These are phyloP conservation scores for Knoxdaviesia capensis DNA, from an alignment of 2,329 filamentous ascomycete genomes.

Conservation along the genomic window DNA sequence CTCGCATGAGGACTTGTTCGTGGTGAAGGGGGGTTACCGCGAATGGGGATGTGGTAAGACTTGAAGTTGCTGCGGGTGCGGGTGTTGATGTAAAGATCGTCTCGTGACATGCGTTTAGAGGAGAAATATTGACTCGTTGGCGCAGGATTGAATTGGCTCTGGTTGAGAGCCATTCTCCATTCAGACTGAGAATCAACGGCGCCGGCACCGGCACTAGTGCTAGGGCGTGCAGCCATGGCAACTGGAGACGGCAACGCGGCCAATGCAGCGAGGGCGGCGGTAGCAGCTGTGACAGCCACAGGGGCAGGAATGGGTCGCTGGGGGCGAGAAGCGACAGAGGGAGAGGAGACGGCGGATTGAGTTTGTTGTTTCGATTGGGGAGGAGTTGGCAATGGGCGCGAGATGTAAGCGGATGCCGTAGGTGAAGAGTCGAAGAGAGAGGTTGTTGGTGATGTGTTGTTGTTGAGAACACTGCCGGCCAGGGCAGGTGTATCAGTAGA, in stretches of 20 bases:
- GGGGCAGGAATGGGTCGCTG: slow-evolving; percentile 5
- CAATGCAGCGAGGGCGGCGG: too few relatives aligned
- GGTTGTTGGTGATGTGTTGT: too few relatives aligned
- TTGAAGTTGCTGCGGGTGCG: slow-evolving; percentile 14
- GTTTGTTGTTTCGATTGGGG: slow-evolving; percentile 4
- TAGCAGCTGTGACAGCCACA: too few relatives aligned
- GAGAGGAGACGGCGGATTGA: slow-evolving; percentile 7
- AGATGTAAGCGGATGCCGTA: too few relatives aligned
- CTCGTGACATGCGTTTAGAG: slow-evolving; percentile 23
- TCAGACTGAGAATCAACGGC: slow-evolving; percentile 4
- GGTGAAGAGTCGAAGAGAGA: too few relatives aligned
- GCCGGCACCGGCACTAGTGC: slow-evolving; percentile 18
- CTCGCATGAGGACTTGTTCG: slow-evolving; percentile 15
- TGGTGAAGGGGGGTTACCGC: slow-evolving; percentile 21
- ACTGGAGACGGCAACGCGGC: too few relatives aligned
- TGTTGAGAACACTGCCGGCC: too few relatives aligned
- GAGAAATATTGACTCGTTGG: too few relatives aligned
- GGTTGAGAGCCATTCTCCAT: too few relatives aligned
- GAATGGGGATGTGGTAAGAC: slow-evolving; percentile 20
- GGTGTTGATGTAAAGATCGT: slow-evolving; percentile 16
- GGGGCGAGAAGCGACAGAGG: slow-evolving; percentile 11
- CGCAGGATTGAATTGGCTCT: too few relatives aligned
- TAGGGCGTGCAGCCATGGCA: slow-evolving; percentile 14
- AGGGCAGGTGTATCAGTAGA: too few relatives aligned
- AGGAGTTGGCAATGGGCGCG: too few relatives aligned